phyloP scores from a whole-genome alignment of 2,329 filamentous ascomycete genomes.

The Aspergillus neoniger region DNA sequence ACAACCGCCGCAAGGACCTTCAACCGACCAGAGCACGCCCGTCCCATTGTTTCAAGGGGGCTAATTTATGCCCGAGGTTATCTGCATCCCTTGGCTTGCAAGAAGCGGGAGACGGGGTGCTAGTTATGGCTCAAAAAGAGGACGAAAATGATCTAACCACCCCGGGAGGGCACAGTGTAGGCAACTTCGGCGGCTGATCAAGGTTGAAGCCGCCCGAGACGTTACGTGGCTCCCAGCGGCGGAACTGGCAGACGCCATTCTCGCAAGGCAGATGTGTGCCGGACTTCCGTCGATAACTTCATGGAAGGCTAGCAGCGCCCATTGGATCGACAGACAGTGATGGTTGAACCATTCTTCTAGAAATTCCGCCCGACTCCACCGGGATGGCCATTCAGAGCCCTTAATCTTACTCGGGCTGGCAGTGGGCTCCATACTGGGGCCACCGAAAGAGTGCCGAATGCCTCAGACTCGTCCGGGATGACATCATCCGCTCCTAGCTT shows the following conservation, averaged over 20 bases:
- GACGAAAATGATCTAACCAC: not conserved
- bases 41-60: slow-evolving; percentile 3
- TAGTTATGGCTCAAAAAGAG: not conserved
- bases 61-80: not conserved
- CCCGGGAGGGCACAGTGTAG: not conserved
- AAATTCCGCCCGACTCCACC: slow-evolving; percentile 16
- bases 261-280: not conserved
- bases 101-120: not conserved
- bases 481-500: slow-evolving; percentile 15
- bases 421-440: slow-evolving; percentile 1
- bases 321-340: slow-evolving; percentile 4
- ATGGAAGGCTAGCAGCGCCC: slow-evolving; percentile 2
- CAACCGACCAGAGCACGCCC: not conserved
- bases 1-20: not conserved
- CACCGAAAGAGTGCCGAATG: slow-evolving; percentile 4
- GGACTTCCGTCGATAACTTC: not conserved
- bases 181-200: not conserved
- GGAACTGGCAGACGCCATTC: not conserved
- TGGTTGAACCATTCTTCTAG: slow-evolving; percentile 11
- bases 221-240: not conserved
- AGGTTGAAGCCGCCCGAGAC: not conserved
- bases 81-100: not conserved
- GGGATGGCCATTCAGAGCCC: slow-evolving; percentile 3
- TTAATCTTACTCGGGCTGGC: slow-evolving; percentile 17
- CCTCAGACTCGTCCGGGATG: slow-evolving; percentile 10